These are phyloP conservation scores for Aspergillus hortae DNA, from an alignment of 2,329 filamentous ascomycete genomes.

Conservation along the genomic window DNA sequence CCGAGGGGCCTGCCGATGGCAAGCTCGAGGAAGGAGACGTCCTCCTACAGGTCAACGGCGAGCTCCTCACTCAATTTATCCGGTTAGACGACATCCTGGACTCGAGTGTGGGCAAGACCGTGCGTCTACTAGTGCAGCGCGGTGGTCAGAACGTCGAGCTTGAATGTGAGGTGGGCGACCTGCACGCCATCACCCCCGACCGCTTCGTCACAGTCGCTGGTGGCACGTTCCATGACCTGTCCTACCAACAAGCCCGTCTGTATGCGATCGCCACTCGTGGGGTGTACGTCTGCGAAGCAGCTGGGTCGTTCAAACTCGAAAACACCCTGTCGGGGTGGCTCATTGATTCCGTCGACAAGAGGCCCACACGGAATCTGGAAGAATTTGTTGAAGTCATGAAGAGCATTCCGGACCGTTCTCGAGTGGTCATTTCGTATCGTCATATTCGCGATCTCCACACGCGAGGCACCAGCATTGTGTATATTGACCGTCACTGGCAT, in stretches of 20 bases:
- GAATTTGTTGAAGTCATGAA: conserved; percentile 90
- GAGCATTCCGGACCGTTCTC: conserved; percentile 71
- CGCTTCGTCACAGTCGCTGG: conserved; percentile 93
- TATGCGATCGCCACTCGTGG: conserved; percentile 91
- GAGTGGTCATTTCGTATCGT: conserved; percentile 92
- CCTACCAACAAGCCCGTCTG: conserved; percentile 94
- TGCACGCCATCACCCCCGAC: conserved; percentile 93
- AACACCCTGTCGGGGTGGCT: conserved; percentile 90
- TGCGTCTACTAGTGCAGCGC: conserved; percentile 79
- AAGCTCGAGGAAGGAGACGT: conserved; percentile 95
- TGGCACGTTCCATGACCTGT: conserved; percentile 91
- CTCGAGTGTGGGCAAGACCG: conserved; percentile 73
- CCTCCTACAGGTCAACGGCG: conserved; percentile 85
- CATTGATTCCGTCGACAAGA: conserved; percentile 86
- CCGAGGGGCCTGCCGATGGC: conserved; percentile 78
- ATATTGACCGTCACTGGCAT: conserved; percentile 93
- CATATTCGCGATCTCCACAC: conserved; percentile 94
- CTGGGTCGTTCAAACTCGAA: conserved; percentile 92
- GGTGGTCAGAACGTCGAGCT: conserved; percentile 85
- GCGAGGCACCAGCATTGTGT: conserved; percentile 85
- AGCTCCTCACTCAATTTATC: conserved; percentile 90
- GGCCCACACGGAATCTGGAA: conserved; percentile 81
- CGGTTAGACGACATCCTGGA: conserved; percentile 88
- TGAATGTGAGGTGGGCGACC: conserved; percentile 77
- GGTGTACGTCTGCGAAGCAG: conserved; percentile 91